Conservation (phyloP, 371 early-diverging fungal genomes). For the Mortierella sp. region DNA sequence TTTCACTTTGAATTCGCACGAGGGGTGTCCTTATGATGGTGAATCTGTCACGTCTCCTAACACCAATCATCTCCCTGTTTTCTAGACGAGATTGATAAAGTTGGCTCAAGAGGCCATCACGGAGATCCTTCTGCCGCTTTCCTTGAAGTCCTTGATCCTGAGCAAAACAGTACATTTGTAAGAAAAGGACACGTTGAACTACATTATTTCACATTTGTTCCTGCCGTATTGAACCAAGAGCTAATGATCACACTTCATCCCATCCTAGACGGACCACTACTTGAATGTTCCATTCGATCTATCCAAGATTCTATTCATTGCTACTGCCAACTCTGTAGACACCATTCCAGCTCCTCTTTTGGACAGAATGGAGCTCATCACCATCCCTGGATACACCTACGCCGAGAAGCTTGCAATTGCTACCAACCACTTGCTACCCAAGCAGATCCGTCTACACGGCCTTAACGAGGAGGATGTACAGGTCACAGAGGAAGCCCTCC, state of each 20-base stretch:
- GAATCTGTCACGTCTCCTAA: too few relatives aligned
- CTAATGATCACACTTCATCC: not conserved
- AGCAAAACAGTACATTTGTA: constrained; percentile 80
- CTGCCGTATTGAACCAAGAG: too few relatives aligned
- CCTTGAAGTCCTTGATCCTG: constrained; percentile 89
- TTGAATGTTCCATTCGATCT: constrained; percentile 86
- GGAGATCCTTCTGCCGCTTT: constrained; percentile 89
- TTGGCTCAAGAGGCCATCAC: constrained; percentile 70
- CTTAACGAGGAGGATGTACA: constrained; percentile 59
- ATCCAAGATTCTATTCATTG: constrained; percentile 86
- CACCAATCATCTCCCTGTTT: not conserved
- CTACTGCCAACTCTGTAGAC: constrained; percentile 85
- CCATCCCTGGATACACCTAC: constrained; percentile 85
- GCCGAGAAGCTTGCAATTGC: constrained; percentile 75
- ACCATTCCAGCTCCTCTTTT: constrained; percentile 84
- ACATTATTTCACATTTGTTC: too few relatives aligned
- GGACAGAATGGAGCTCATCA: constrained; percentile 91
- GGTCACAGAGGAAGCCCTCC: constrained; percentile 66
- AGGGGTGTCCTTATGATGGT: too few relatives aligned
- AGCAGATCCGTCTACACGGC: constrained; percentile 78
- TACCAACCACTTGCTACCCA: constrained; percentile 62
- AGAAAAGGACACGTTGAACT: too few relatives aligned
- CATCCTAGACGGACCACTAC: constrained; percentile 79
- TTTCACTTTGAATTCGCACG: too few relatives aligned
- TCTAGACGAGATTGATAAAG: constrained; percentile 88